Conservation (phyloP, 768 basidiomycete species). For the Rhodotorula diobovata region DNA sequence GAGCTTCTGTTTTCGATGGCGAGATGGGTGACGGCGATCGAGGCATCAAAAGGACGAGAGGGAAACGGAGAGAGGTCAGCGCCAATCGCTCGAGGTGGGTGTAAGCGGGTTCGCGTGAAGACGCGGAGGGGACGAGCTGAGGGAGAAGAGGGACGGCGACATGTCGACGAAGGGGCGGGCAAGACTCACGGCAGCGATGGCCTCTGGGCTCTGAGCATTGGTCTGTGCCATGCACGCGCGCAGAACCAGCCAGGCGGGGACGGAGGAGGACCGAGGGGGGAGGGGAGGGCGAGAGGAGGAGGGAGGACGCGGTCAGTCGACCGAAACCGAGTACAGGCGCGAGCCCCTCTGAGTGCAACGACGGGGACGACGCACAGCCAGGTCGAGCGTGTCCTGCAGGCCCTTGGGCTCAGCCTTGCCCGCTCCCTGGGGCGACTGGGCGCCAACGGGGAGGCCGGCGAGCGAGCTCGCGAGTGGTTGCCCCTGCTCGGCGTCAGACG, state of each 20-base stretch:
- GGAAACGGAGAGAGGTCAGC: not conserved
- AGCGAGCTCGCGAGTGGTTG: conserved; percentile 28
- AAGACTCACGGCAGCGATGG: conserved; percentile 13
- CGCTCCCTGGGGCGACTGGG: conserved; percentile 2
- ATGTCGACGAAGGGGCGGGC: not conserved
- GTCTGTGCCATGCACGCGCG: not conserved
- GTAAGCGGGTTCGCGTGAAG: not conserved
- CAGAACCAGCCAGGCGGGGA: too few relatives aligned
- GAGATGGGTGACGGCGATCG: too few relatives aligned
- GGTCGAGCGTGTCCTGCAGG: conserved; percentile 27
- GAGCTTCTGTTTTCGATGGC: conserved; percentile 61
- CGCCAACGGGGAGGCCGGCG: conserved; percentile 24
- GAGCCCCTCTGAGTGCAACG: too few relatives aligned
- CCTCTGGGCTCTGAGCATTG: not conserved
- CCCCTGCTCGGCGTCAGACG: conserved; percentile 8
- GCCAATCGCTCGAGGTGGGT: too few relatives aligned
- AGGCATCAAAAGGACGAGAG: not conserved
- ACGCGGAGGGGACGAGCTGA: not conserved
- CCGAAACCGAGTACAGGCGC: not conserved
- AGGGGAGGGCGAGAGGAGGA: not conserved
- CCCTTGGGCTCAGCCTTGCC: conserved; percentile 11
- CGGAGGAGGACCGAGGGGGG: not conserved
- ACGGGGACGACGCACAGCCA: conserved; percentile 21
- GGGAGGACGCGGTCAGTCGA: not conserved
- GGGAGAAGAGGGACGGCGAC: not conserved